Conservation (phyloP, 164 flowering plant genomes). For the Chimonanthus praecox region DNA sequence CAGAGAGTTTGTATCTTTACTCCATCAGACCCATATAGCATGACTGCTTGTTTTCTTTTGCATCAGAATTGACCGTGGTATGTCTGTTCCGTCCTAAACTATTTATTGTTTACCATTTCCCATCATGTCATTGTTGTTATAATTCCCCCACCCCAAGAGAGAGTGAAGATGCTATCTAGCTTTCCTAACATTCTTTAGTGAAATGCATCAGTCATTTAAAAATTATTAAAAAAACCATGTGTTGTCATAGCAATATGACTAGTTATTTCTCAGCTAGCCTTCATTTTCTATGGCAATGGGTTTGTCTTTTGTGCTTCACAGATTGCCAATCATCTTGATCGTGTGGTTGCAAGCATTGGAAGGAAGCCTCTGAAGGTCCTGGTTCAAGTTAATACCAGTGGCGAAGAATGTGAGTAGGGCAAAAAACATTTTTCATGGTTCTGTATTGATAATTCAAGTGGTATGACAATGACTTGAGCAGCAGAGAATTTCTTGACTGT, state of each 20-base stretch:
- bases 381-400: constrained; percentile 96
- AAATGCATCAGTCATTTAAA: neutral
- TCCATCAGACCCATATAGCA: too few species aligned
- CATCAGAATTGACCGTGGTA: neutral
- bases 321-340: constrained; percentile 83
- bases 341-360: constrained; percentile 53
- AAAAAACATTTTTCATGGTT: neutral
- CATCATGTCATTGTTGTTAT: neutral
- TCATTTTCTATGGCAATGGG: neutral
- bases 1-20: too few species aligned
- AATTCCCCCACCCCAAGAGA: too few species aligned
- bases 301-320: constrained; percentile 21
- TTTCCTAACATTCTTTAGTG: neutral
- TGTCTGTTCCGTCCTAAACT: neutral
- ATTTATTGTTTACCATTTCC: neutral
- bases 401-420: constrained; percentile 75
- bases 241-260: neutral
- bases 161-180: too few species aligned
- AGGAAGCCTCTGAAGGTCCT: constrained; percentile 82
- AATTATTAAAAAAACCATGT: neutral
- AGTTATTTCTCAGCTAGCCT: neutral
- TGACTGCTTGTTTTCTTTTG: neutral
- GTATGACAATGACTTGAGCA: constrained; percentile 1
- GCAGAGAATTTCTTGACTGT: neutral
- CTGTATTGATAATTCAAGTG: constrained; percentile 3